These are phyloP conservation scores for Capsella rubella DNA, from an alignment of 441 rosid genomes.

Conservation along the genomic window DNA sequence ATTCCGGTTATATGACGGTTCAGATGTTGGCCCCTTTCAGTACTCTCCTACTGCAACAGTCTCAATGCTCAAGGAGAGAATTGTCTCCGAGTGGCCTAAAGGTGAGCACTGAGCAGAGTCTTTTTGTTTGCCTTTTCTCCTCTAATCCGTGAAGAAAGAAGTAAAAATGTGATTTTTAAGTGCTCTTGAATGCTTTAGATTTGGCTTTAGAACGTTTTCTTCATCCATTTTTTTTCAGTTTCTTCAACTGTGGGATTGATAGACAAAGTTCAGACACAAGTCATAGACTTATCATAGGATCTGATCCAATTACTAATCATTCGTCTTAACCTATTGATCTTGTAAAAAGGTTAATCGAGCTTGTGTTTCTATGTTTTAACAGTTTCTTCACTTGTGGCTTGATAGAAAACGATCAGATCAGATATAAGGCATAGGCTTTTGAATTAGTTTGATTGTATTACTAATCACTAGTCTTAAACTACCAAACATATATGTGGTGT, in stretches of 20 bases:
- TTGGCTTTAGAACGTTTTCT: neutral
- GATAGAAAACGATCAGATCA: neutral
- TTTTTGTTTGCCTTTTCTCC: neutral
- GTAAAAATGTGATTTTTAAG: neutral
- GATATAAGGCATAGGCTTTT: constrained; percentile 9
- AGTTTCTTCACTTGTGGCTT: constrained; percentile 8
- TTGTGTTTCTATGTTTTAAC: neutral
- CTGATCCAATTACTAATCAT: constrained; percentile 8
- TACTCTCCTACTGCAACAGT: constrained; percentile 82
- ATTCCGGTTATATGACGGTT: constrained; percentile 85
- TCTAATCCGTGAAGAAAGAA: neutral
- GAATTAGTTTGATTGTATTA: constrained; percentile 2
- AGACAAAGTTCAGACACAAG: neutral
- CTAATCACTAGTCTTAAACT: constrained; percentile 14
- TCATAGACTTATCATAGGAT: constrained; percentile 18
- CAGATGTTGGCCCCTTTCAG: constrained; percentile 87
- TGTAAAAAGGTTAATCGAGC: neutral
- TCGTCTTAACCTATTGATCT: neutral
- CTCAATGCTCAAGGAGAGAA: constrained; percentile 73
- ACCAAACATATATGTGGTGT: neutral
- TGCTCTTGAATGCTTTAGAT: constrained; percentile 4
- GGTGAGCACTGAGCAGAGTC: constrained; percentile 46
- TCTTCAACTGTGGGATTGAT: constrained; percentile 3
- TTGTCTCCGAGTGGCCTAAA: constrained; percentile 86
- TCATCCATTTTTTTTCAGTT: neutral